A percentile compares a stretch with the other conserved stretches of the same genome.
phyloP scores from a whole-genome alignment of 495 filamentous ascomycete species.

The Penicillium waksmanii region DNA sequence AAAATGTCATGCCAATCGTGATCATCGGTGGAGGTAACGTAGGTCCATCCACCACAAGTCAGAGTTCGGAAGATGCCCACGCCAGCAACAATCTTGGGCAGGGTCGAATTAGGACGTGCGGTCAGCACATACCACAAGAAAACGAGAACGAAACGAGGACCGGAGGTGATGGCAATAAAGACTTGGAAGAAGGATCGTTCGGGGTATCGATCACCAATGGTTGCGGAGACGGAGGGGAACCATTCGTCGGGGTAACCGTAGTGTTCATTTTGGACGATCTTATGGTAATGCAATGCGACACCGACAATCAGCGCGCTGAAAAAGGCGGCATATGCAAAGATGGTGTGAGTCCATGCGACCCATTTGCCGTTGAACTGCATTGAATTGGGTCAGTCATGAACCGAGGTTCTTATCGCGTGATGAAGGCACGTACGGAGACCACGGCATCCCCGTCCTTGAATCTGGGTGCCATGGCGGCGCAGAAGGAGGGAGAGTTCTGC shows the following conservation, averaged over 20 bases:
- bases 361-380: constrained; percentile 82
- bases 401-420: constrained; percentile 20
- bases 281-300: constrained; percentile 83
- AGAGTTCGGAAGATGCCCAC: constrained; percentile 86
- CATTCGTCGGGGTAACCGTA: constrained; percentile 97
- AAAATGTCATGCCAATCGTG: constrained; percentile 99
- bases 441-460: constrained; percentile 90
- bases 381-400: constrained; percentile 16
- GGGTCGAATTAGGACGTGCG: constrained; percentile 66
- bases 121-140: constrained; percentile 92
- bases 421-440: constrained; percentile 58
- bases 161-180: constrained; percentile 95
- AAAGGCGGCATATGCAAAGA: constrained; percentile 86
- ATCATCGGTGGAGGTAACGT: constrained; percentile 97
- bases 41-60: constrained; percentile 98
- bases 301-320: constrained; percentile 87
- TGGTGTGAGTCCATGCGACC: constrained; percentile 87
- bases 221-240: constrained; percentile 98
- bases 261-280: constrained; percentile 98
- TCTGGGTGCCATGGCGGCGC: constrained; percentile 71
- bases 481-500: constrained; percentile 27
- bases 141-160: constrained; percentile 89
- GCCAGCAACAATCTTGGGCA: constrained; percentile 81
- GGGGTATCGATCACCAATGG: constrained; percentile 98
- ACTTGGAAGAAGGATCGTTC: constrained; percentile 96